A percentile compares a stretch with the other conserved stretches of the same genome.
These are phyloP conservation scores for Nemania abortiva DNA, from an alignment of 2,329 filamentous ascomycete species.

Conservation along the genomic window DNA sequence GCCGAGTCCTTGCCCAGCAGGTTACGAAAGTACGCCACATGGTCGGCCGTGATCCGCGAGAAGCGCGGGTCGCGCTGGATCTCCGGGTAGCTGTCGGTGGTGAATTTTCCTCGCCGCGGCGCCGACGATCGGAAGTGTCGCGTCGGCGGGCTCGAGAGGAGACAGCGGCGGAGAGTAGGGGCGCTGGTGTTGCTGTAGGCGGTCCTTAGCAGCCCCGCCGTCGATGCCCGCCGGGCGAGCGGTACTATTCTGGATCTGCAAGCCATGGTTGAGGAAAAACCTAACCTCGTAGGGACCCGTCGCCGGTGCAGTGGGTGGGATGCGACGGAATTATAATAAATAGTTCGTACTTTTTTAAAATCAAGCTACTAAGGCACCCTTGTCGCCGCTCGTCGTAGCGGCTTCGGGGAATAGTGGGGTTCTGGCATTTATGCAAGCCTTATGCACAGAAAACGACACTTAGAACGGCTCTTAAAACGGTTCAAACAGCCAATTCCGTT, in stretches of 20 bases:
- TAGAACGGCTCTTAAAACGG: no score
- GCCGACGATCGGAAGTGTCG: slow-evolving; percentile 47
- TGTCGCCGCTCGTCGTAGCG: slow-evolving; percentile 14
- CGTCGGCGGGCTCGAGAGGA: slow-evolving; percentile 47
- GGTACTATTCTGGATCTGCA: slow-evolving; percentile 49
- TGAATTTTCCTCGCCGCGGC: slow-evolving; percentile 73
- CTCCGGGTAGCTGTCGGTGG: slow-evolving; percentile 85
- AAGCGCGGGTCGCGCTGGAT: slow-evolving; percentile 85
- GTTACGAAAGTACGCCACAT: slow-evolving; percentile 85
- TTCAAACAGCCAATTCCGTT: no score
- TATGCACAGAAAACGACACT: no score
- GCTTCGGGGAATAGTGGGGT: slow-evolving; percentile 21
- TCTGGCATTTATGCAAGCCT: no score
- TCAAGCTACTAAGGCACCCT: slow-evolving; percentile 14
- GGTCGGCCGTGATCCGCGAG: slow-evolving; percentile 76
- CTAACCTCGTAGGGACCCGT: slow-evolving; percentile 10
- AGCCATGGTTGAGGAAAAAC: slow-evolving; percentile 42
- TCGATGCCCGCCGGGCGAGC: slow-evolving; percentile 45
- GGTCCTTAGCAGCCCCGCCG: slow-evolving; percentile 38
- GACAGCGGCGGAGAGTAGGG: slow-evolving; percentile 38
- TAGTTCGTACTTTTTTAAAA: neutral
- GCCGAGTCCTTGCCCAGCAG: slow-evolving; percentile 84
- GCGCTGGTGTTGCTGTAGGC: no score
- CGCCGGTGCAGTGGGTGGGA: slow-evolving; percentile 12
- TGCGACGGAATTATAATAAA: slow-evolving; percentile 9